Evolutionary conservation across 1,284 basidiomycete species (phyloP), one percentile per base, ranked within the genome.

Genomic region (Prillingera fragicola): DNA sequence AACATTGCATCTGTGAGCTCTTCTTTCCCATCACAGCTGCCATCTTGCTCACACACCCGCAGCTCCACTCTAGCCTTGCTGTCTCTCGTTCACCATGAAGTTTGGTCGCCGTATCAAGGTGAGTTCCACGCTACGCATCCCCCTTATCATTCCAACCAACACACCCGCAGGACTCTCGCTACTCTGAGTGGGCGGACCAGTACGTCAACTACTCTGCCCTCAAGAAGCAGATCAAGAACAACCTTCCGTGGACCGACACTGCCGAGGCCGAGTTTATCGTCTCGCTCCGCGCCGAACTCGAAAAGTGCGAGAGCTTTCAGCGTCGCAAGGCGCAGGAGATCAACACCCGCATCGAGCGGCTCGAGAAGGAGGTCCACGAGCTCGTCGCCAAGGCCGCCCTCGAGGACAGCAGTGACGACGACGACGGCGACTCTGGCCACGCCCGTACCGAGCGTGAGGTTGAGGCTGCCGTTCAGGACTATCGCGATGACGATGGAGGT

Each of bases 241-340:
- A 60, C 42, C 52, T 62, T 13, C 62, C 65, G 29, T 96, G 91
- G 91, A 79, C 76, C 23, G 78, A 80, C 38, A 72, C 77, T 8
- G 88, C 94, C 65, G 91, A 96, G 71, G 75, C 75, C 21, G 81
- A 84, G 35, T 96, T 95, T 63, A 83, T 82, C 18, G 69, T 66
- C 31, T 78, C 85, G 73, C 81, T 97, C 45, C 84, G 88, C 63
- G 76, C 76, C 50, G 91, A 98, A 73, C 78, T 98, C 34, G 87
- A 94, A 65, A 98, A 98, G 76, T 85, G 97, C 45, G 87, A 96
- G 63, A 83, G 84, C 62, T 98, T 98, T 69, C 95, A 98, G 67
- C 87, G 84, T 63, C 74, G 78, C 35, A 98, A 97, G 80, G 88
- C 89, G 10, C 78, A 81, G 14, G 89, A 95, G 65, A 78, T 95